phyloP scores from a whole-genome alignment of 495 filamentous ascomycete species.

The Aspergillus cristatus region DNA sequence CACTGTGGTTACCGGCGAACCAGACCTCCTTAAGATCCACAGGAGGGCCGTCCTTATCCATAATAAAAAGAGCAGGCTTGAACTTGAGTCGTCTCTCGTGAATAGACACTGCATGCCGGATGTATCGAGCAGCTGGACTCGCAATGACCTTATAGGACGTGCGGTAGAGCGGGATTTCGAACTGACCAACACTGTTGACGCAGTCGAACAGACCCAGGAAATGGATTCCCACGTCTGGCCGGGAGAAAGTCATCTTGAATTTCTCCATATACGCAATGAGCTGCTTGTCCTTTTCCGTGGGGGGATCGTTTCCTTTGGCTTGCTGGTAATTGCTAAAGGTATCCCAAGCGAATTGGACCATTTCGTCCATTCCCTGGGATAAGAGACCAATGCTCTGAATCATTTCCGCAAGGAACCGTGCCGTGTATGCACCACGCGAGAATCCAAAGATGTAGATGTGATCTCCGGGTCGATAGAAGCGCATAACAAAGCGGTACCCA shows the following conservation, averaged over 20 bases:
- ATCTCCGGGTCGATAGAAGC: conserved; percentile 65
- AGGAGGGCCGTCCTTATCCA: conserved; percentile 36
- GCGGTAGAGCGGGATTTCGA: conserved; percentile 18
- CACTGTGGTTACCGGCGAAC: conserved; percentile 65
- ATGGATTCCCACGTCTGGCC: conserved; percentile 16
- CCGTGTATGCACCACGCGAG: conserved; percentile 71
- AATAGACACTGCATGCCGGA: conserved; percentile 56
- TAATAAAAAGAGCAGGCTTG: conserved; percentile 50
- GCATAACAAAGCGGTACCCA: conserved; percentile 82
- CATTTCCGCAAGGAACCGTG: conserved; percentile 77
- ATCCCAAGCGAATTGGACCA: conserved; percentile 69
- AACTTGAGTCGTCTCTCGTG: conserved; percentile 55
- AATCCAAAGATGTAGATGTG: conserved; percentile 76
- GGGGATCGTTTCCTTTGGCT: conserved; percentile 1
- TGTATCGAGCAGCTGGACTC: conserved; percentile 38
- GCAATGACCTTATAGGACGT: conserved; percentile 6
- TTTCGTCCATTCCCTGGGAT: conserved; percentile 70
- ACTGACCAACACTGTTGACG: conserved; percentile 30
- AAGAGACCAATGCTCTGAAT: conserved; percentile 69
- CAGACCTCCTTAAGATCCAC: conserved; percentile 66
- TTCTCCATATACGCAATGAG: conserved; percentile 23
- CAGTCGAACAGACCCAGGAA: conserved; percentile 40
- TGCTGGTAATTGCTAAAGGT: conserved; percentile 9
- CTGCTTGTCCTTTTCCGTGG: conserved; percentile 10
- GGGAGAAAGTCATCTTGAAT: conserved; percentile 34